Evolutionary conservation across 345 rosid genomes (phyloP), one percentile per base, ranked within the genome.

Genomic region (Luvunga scandens): DNA sequence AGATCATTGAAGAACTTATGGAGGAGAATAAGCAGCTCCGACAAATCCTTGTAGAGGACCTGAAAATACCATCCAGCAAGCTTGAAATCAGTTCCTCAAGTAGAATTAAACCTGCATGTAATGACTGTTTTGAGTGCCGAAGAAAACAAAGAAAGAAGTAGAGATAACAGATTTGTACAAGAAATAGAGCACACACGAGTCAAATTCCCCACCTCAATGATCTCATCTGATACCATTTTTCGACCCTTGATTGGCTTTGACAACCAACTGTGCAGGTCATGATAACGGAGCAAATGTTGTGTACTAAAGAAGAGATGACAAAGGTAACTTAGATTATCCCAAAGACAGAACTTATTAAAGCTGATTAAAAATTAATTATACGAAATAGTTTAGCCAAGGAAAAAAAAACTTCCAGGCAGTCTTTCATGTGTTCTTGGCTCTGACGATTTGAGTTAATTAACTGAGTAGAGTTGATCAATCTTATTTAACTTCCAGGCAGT

Each of bases 121-220:
- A 78, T 8, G 90, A 94, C 79, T 92, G 99, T 84, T 93, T 96
- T 28, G 86, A 96, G 71, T 94, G 97, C 85, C 89, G 97, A 80
- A 90, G 99, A 86, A 96, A 90, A 84, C 97, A 88, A 76, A 91
- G 99, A 82, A 90, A 83, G 84, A 84, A 78, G 68, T 75, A 86
- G 87, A 75, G 75, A 72, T 12, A 45, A 13, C 80, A 25, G 22
- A 42, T 38, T 27, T 42, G 77, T 34, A 18, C 57, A 28, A 73
- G 27, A 62, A 36, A 75, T 28, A 53, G 39, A 71, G 28, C 13
- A 70, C 71, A 78, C 22, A 27, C 42, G 71, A 57, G 62, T 71
- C 63, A 73, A 33, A 45, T 60, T 34, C 55, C 7, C 69, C 50
- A 55, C 63, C 38, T 0, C 14, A 18, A 57, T 60, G 72, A 62